Evolutionary conservation across 2,329 filamentous ascomycete species (phyloP).

Genomic region (Thermoascus crustaceus): DNA sequence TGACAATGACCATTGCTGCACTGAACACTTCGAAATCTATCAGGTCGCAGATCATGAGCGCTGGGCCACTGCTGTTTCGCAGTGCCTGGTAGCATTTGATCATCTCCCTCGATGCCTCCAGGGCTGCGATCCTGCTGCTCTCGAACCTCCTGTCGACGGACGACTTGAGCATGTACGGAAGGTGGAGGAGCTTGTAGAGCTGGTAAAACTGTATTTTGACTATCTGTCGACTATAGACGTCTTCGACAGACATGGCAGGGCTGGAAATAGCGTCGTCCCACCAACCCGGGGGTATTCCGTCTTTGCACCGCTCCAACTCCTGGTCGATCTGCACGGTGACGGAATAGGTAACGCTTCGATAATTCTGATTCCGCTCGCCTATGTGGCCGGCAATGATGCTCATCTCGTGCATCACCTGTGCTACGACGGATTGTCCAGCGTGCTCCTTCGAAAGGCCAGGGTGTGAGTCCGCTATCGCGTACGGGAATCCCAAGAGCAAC

Average conservation of each 20-base stretch:
- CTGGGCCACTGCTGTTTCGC: background rate
- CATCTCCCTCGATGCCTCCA: slow-evolving; percentile 3
- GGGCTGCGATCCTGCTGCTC: background rate
- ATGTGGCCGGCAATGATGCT: background rate
- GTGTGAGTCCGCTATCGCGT: background rate
- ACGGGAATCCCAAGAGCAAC: slow-evolving; percentile 1
- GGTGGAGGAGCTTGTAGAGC: background rate
- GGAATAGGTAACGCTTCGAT: background rate
- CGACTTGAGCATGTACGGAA: background rate
- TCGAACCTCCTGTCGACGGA: background rate
- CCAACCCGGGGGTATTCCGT: background rate
- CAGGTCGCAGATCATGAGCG: background rate
- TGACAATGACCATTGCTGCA: background rate
- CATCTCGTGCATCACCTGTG: background rate
- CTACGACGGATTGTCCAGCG: background rate
- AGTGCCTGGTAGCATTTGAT: background rate
- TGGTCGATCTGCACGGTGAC: background rate
- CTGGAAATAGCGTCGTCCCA: background rate
- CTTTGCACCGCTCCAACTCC: background rate
- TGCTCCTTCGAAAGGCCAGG: too few relatives aligned
- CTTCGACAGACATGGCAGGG: background rate
- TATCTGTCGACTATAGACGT: background rate
- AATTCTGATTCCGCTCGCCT: background rate
- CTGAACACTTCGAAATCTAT: slow-evolving; percentile 3
- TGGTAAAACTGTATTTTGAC: background rate